Percentiles rank a stretch among this genome's conserved stretches.
These are phyloP conservation scores for Pseudogymnoascus verrucosus DNA, from an alignment of 2,329 filamentous ascomycete genomes.

Conservation along the genomic window DNA sequence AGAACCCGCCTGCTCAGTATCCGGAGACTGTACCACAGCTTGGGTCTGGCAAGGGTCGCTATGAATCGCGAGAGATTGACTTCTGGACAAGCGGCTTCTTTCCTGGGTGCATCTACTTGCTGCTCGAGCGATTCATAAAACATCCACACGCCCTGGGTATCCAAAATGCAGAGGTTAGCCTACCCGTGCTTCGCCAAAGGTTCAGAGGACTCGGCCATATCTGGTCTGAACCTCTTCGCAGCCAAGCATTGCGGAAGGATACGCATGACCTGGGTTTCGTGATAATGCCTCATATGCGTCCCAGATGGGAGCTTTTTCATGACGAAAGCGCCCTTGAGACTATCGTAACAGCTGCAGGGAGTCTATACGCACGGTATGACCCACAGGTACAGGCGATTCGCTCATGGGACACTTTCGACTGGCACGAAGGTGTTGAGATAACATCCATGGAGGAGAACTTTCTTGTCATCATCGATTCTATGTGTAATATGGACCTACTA, in stretches of 20 bases:
- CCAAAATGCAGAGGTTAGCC: too few species aligned
- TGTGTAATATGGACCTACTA: slow-evolving; percentile 21
- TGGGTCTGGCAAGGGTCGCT: slow-evolving; percentile 20
- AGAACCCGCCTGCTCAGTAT: too few species aligned
- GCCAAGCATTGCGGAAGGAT: slow-evolving; percentile 23
- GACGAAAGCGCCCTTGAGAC: slow-evolving; percentile 14
- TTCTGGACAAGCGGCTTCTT: slow-evolving; percentile 14
- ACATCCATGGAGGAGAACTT: slow-evolving; percentile 20
- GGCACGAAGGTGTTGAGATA: too few species aligned
- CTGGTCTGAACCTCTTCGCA: slow-evolving; percentile 15
- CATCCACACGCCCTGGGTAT: neutral
- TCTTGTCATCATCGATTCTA: slow-evolving; percentile 28
- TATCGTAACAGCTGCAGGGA: slow-evolving; percentile 24
- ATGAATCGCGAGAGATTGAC: neutral
- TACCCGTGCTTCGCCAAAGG: slow-evolving; percentile 6
- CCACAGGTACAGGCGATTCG: slow-evolving; percentile 19
- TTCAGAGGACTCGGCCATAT: slow-evolving; percentile 12
- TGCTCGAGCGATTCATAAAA: slow-evolving; percentile 8
- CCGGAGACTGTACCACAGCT: too few species aligned
- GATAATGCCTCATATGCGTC: slow-evolving; percentile 34
- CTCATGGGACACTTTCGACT: slow-evolving; percentile 31
- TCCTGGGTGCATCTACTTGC: slow-evolving; percentile 3
- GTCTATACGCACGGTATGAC: slow-evolving; percentile 13
- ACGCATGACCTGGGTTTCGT: slow-evolving; percentile 41
- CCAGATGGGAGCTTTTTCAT: slow-evolving; percentile 18